A percentile compares a stretch with the other conserved stretches of the same genome.
phyloP scores from a whole-genome alignment of 108 stramenopile species.

The Nannochloropsis oceanica region DNA sequence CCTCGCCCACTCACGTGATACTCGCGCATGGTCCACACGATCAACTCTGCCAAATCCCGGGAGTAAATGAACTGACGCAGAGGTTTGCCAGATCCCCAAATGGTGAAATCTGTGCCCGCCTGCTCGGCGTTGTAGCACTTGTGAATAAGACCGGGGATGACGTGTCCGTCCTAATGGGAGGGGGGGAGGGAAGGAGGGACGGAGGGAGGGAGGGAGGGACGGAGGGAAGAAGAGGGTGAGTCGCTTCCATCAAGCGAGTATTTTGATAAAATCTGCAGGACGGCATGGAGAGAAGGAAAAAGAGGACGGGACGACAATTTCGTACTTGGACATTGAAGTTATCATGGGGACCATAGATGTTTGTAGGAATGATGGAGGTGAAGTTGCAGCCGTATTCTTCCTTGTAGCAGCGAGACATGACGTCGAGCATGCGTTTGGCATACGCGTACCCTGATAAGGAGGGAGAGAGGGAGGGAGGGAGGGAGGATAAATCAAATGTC shows the following conservation, averaged over 20 bases:
- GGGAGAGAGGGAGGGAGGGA: not conserved
- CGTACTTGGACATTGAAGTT: conserved; percentile 70
- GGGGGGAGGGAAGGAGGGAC: not conserved
- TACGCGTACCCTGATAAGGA: conserved; percentile 66
- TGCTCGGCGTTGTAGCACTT: conserved; percentile 89
- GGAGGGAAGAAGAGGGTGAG: conserved; percentile 19
- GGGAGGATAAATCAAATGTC: no score
- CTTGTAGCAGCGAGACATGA: conserved; percentile 90
- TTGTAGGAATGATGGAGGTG: conserved; percentile 92
- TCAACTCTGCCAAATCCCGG: conserved; percentile 80
- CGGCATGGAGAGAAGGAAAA: not conserved
- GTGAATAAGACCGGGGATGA: conserved; percentile 96
- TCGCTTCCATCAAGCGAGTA: not conserved
- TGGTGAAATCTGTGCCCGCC: conserved; percentile 66
- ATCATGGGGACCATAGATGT: conserved; percentile 89
- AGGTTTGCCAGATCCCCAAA: conserved; percentile 91
- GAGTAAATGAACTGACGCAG: conserved; percentile 92
- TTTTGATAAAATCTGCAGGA: not conserved
- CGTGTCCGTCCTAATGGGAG: conserved; percentile 60
- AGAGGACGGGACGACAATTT: not conserved
- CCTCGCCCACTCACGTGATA: conserved; percentile 48
- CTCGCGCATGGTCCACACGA: conserved; percentile 77
- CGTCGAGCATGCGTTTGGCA: conserved; percentile 97
- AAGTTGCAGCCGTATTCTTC: conserved; percentile 90
- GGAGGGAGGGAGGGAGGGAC: conserved; percentile 15